phyloP scores from a whole-genome alignment of 192 early-diverging fungal genomes.

The Radiomyces spectabilis region DNA sequence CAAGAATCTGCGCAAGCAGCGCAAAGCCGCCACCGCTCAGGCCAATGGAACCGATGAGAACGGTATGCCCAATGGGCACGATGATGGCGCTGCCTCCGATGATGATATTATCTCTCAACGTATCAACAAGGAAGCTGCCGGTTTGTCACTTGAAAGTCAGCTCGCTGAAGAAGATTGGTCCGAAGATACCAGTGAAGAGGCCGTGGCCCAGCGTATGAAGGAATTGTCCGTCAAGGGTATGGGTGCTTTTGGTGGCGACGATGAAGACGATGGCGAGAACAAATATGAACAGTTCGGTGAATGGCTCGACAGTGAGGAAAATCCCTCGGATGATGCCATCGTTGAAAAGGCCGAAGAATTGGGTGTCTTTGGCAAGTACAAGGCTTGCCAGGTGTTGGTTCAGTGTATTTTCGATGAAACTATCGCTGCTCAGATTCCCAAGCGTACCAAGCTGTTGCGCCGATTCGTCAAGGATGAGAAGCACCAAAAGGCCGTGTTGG shows the following conservation, averaged over 20 bases:
- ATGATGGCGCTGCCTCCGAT: slow-evolving; percentile 41
- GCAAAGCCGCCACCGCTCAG: slow-evolving; percentile 44
- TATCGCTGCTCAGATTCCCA: slow-evolving; percentile 60
- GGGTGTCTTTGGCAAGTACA: slow-evolving; percentile 65
- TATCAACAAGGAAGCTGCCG: slow-evolving; percentile 63
- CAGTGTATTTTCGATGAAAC: slow-evolving; percentile 72
- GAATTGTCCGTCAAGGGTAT: slow-evolving; percentile 46
- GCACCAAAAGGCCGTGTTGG: slow-evolving; percentile 80
- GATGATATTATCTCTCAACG: slow-evolving; percentile 64
- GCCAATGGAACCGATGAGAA: slow-evolving; percentile 38
- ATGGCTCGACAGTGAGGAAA: slow-evolving; percentile 54
- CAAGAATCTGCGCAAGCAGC: slow-evolving; percentile 44
- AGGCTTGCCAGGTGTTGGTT: slow-evolving; percentile 73
- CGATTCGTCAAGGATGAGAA: slow-evolving; percentile 77
- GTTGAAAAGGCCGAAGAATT: slow-evolving; percentile 72
- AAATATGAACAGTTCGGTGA: slow-evolving; percentile 75
- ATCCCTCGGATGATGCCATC: slow-evolving; percentile 64
- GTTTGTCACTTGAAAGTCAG: slow-evolving; percentile 45
- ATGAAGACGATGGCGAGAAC: slow-evolving; percentile 45
- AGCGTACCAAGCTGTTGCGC: slow-evolving; percentile 60
- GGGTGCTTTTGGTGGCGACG: slow-evolving; percentile 38
- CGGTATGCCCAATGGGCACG: slow-evolving; percentile 29
- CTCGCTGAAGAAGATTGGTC: slow-evolving; percentile 74
- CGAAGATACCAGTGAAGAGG: slow-evolving; percentile 72
- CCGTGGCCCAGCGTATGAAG: slow-evolving; percentile 67